These are phyloP conservation scores for Mortierella sp. DNA, from an alignment of 371 early-diverging fungal species.

Conservation along the genomic window DNA sequence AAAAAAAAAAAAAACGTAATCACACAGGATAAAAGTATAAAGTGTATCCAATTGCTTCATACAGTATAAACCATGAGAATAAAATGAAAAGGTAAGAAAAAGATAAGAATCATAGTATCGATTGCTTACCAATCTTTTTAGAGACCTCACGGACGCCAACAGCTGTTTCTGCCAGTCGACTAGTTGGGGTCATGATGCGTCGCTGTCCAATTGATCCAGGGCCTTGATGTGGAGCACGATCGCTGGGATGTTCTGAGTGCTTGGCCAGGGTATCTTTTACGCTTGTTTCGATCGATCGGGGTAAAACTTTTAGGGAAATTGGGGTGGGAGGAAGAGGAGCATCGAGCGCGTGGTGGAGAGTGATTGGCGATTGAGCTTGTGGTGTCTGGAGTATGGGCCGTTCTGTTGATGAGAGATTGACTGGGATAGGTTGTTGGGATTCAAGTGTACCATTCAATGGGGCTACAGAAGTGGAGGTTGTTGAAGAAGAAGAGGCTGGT, in stretches of 20 bases:
- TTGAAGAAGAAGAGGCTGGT: constrained; percentile 12
- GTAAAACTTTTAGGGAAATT: constrained; percentile 9
- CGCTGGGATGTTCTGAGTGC: constrained; percentile 5
- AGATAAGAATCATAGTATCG: neutral
- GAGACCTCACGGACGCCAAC: constrained; percentile 80
- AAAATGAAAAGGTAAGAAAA: neutral
- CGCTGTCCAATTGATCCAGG: constrained; percentile 32
- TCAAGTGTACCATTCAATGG: neutral
- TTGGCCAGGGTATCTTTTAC: constrained; percentile 44
- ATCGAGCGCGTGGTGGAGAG: constrained; percentile 52
- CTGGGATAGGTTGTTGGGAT: neutral
- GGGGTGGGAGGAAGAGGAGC: constrained; percentile 22
- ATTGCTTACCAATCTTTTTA: constrained; percentile 69
- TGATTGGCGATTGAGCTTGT: constrained; percentile 41
- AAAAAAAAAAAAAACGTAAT: constrained; percentile 5
- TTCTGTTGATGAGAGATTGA: neutral
- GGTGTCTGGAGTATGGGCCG: constrained; percentile 36
- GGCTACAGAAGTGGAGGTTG: constrained; percentile 2
- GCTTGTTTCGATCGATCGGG: constrained; percentile 36
- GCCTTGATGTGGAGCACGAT: constrained; percentile 8
- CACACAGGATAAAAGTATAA: constrained; percentile 2
- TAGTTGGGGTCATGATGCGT: constrained; percentile 62
- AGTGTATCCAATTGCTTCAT: neutral
- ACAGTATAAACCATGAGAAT: neutral
- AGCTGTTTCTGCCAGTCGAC: constrained; percentile 74